phyloP scores from a whole-genome alignment of 1,284 basidiomycete species.

The Tilletia setariae region DNA sequence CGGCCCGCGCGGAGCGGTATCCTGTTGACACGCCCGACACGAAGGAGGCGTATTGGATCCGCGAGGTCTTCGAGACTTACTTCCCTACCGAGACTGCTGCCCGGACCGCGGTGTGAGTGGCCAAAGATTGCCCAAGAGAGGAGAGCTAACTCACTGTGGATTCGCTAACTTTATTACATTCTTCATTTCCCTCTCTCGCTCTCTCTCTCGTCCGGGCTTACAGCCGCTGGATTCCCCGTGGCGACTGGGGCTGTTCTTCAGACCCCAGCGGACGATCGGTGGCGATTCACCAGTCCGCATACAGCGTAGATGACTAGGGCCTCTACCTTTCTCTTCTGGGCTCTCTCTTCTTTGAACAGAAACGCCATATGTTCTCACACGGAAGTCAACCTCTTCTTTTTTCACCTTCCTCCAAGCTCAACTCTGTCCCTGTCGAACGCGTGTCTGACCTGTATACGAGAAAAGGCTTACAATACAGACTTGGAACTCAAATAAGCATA shows the following conservation, averaged over 20 bases:
- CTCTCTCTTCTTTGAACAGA: too few species aligned
- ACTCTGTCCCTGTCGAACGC: too few species aligned
- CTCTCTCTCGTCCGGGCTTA: too few species aligned
- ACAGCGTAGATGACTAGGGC: slow-evolving; percentile 53
- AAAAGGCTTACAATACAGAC: too few species aligned
- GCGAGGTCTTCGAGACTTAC: slow-evolving; percentile 81
- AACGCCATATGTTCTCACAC: too few species aligned
- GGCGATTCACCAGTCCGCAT: slow-evolving; percentile 91
- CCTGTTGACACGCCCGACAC: slow-evolving; percentile 82
- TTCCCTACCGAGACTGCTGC: slow-evolving; percentile 79
- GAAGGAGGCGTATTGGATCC: slow-evolving; percentile 94
- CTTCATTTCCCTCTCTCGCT: too few species aligned
- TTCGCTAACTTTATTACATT: neutral
- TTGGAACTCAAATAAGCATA: too few species aligned
- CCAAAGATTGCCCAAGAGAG: slow-evolving; percentile 56
- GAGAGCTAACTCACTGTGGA: slow-evolving; percentile 24
- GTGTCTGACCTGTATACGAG: too few species aligned
- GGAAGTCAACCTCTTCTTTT: too few species aligned
- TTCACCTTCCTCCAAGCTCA: too few species aligned
- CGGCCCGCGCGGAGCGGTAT: slow-evolving; percentile 73
- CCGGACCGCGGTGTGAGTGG: slow-evolving; percentile 75
- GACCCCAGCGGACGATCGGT: slow-evolving; percentile 95
- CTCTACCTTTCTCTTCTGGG: too few species aligned
- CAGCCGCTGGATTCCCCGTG: slow-evolving; percentile 75
- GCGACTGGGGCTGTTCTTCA: slow-evolving; percentile 91